Evolutionary conservation across 495 filamentous ascomycete genomes (phyloP), one percentile per base, ranked within the genome.

Genomic region (Pseudoneurospora amorphoporcata): DNA sequence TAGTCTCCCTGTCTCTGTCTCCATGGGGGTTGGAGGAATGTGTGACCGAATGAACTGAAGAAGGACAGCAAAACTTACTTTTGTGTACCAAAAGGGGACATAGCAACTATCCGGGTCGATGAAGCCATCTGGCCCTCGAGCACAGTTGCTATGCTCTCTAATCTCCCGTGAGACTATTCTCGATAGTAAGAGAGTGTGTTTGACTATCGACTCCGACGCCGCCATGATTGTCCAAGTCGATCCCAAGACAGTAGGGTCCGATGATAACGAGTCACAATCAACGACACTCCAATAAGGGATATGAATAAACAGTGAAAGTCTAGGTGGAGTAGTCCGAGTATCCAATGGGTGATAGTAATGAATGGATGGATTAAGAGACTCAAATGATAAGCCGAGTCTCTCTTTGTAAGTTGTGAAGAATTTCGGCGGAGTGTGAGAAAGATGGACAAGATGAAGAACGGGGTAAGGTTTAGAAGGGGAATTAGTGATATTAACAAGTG

Each of bases 31-130:
- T 41, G 39, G 17, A 68, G 37, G 41, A 29, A 10, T 8, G 14
- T 7, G 19, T 29, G 68, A 23, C 3, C 29, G 39, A 73, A 12
- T 35, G 29, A 14, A 35, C 53, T 17, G 47, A 65, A 16, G 53
- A 65, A 29, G 29, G 29, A 17, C 47, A 58, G 8, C 8, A 7
- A 40, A 40, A 76, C 79, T n/a, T 73, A 82, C 82, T 76, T 71
- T 80, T n/a, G 83, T 83, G 53, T 79, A 81, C 83, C 83, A 85
- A 74, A 85, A 85, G 68, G 82, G 82, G 37, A 84, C 78, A 14
- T 77, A 70, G 68, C 78, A 82, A 45, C 74, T 79, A 69, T 81
- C 73, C 8, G 81, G 76, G 70, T 82, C 78, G n/a, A 82, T 75
- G 73, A 73, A 78, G 37, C 79, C 80, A 69, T 80, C 76, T 38